phyloP scores from a whole-genome alignment of 495 filamentous ascomycete species.

The Trichoderma reesei region DNA sequence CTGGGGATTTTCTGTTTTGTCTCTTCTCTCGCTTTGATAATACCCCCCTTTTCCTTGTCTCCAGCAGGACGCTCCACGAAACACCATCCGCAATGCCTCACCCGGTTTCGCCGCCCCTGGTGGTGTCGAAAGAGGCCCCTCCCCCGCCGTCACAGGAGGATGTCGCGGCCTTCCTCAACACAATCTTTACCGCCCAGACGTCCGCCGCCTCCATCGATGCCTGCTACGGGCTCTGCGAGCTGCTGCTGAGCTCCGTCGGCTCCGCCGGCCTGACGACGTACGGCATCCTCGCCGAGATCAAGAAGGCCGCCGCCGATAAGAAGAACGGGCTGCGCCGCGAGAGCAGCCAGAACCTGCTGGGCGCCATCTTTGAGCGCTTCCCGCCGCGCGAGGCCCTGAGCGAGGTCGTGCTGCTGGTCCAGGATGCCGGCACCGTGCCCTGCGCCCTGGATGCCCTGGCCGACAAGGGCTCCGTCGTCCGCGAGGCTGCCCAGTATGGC shows the following conservation, averaged over 20 bases:
- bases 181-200: slow-evolving; percentile 68
- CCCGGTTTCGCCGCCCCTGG: slow-evolving; percentile 14
- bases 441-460: slow-evolving; percentile 75
- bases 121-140: slow-evolving; percentile 29
- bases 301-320: slow-evolving; percentile 87
- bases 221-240: slow-evolving; percentile 69
- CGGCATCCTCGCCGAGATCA: slow-evolving; percentile 59
- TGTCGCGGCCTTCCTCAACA: slow-evolving; percentile 59
- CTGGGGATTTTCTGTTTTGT: background rate
- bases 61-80: background rate
- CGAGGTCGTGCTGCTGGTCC: slow-evolving; percentile 70
- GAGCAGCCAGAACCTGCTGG: slow-evolving; percentile 89
- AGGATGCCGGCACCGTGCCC: slow-evolving; percentile 64
- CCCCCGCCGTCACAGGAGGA: slow-evolving; percentile 62
- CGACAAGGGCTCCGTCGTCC: slow-evolving; percentile 82
- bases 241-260: slow-evolving; percentile 69
- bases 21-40: background rate
- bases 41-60: background rate
- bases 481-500: slow-evolving; percentile 88
- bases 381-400: slow-evolving; percentile 65
- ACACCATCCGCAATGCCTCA: slow-evolving; percentile 13
- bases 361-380: slow-evolving; percentile 85
- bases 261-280: slow-evolving; percentile 64
- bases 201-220: slow-evolving; percentile 83
- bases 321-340: slow-evolving; percentile 81